Base-by-base conservation (phyloP, 2,329 filamentous ascomycete species). In the Clonostachys chloroleuca region DNA sequence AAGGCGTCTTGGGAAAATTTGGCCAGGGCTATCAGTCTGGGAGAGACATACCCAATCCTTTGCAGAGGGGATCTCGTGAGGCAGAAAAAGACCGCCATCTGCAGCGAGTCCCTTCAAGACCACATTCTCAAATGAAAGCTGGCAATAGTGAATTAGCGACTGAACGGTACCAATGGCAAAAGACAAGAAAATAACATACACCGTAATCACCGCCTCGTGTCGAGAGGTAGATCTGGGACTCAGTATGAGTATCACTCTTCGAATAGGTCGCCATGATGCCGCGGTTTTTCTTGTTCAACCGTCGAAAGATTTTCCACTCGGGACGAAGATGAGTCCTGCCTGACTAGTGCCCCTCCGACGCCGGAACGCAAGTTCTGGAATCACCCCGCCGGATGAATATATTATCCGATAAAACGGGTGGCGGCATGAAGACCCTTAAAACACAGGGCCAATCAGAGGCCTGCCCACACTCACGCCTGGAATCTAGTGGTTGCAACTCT, bases 121-220 rank as follows among this genome's bases (percentile, higher is more conserved):
- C 42, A 91, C 91, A 46, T 91, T 84, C 68, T 96, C 92, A 65
- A 96, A 96, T 45, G 89, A 92, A 56, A 95, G 78, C 87, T 92
- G 55, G 5, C 10, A 16, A 20, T 7, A 14, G 12, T 12, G 30
- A 12, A 30, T 37, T 12, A 47, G 24, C 7, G 12, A n/a, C 10
- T 35, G 13, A 30, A 40, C 34, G 34, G 41, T 10, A n/a, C 36
- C 6, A 37, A 14, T 18, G 17, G 4, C 5, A 36, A 13, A 43
- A 33, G 39, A 34, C 13, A 13, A 44, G 13, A 43, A 14, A 5
- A 39, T 36, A 47, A 51, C 68, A 50, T 70, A 77, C 74, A 52
- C 67, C 74, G 56, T 63, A 64, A 56, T 77, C 74, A 40, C 73
- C 72, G 49, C 75, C 75, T 46, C 75, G 66, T 37, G 75, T 78